Evolutionary conservation across 441 rosid genomes (phyloP).

Genomic region (Jatropha multifida): DNA sequence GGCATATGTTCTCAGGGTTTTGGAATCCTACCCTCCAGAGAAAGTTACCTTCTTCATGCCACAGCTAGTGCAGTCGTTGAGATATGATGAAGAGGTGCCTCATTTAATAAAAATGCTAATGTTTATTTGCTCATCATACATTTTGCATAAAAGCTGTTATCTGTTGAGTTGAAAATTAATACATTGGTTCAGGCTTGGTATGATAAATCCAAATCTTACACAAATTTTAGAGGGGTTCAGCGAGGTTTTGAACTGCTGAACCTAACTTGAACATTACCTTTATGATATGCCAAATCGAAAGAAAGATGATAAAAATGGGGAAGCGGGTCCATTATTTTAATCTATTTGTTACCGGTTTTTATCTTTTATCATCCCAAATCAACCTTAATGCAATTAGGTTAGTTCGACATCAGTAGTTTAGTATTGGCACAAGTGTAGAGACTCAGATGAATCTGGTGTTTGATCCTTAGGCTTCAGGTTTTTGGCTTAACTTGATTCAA

Average conservation of each 20-base stretch:
- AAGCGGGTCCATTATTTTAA: too few relatives aligned
- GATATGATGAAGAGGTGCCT: conserved; percentile 89
- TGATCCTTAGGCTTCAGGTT: background rate
- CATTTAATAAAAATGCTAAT: conserved; percentile 19
- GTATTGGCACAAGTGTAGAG: background rate
- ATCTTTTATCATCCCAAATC: background rate
- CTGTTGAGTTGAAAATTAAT: conserved; percentile 10
- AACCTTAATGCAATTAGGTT: conserved; percentile 7
- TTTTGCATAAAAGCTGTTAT: conserved; percentile 2
- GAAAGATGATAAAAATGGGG: background rate
- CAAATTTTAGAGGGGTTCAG: background rate
- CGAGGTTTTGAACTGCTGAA: background rate
- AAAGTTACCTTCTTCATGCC: conserved; percentile 98
- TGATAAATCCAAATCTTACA: background rate
- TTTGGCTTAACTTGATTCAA: background rate
- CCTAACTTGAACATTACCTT: background rate
- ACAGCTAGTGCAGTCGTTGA: conserved; percentile 92
- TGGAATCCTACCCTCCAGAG: conserved; percentile 98
- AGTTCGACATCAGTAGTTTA: background rate
- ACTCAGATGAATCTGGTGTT: background rate
- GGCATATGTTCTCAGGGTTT: conserved; percentile 97
- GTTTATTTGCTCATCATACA: conserved; percentile 8
- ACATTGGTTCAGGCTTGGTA: conserved; percentile 6
- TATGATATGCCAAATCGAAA: background rate
- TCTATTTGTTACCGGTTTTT: background rate